Conservation (phyloP, 1,139 yeast genomes). For the Yamadazyma atlantica region DNA sequence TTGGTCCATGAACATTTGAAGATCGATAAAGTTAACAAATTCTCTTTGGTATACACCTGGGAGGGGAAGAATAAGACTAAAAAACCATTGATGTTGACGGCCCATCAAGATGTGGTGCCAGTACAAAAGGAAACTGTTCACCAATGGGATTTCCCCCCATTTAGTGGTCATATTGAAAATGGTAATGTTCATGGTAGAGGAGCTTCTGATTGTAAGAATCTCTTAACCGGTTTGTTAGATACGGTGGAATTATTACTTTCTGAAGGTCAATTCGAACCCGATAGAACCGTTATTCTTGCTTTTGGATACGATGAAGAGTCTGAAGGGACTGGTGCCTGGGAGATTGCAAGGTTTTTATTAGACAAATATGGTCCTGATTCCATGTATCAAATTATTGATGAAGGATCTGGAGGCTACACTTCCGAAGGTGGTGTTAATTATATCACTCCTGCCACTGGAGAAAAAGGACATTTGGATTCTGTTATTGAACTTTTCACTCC, state of each 20-base stretch:
- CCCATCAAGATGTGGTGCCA: conserved; percentile 54
- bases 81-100: conserved; percentile 45
- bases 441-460: conserved; percentile 56
- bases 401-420: conserved; percentile 37
- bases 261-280: conserved; percentile 36
- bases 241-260: conserved; percentile 39
- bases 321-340: conserved; percentile 36
- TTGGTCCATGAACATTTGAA: conserved; percentile 29
- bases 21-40: conserved; percentile 30
- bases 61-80: conserved; percentile 24
- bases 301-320: conserved; percentile 54
- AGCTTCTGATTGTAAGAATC: conserved; percentile 46
- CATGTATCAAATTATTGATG: conserved; percentile 43
- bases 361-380: conserved; percentile 40
- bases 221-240: conserved; percentile 41
- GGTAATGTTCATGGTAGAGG: conserved; percentile 46
- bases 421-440: conserved; percentile 45
- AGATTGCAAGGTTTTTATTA: conserved; percentile 29
- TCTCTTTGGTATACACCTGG: conserved; percentile 38
- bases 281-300: conserved; percentile 41
- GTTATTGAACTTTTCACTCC: conserved; percentile 39
- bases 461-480: conserved; percentile 46
- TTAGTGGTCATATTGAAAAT: conserved; percentile 42
- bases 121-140: conserved; percentile 39
- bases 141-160: conserved; percentile 47